phyloP scores from a whole-genome alignment of 2,329 filamentous ascomycete genomes.

The Fusarium zealandicum region DNA sequence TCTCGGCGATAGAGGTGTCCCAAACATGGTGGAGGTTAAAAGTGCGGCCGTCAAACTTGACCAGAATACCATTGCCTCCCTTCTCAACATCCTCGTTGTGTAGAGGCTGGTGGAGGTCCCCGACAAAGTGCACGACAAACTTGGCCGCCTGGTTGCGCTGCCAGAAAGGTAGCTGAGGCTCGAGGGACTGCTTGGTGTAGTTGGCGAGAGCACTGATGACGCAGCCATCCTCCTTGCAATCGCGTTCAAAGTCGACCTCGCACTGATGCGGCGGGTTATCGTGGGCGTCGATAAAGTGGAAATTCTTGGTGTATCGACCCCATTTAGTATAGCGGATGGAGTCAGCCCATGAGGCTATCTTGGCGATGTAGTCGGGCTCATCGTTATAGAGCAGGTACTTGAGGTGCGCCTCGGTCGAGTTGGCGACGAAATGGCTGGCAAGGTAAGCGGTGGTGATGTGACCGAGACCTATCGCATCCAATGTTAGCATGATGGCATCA shows the following conservation, averaged over 20 bases:
- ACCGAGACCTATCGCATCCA: conserved; percentile 59
- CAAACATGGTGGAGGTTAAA: conserved; percentile 77
- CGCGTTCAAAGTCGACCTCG: conserved; percentile 64
- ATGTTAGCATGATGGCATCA: conserved; percentile 15
- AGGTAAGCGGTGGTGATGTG: conserved; percentile 72
- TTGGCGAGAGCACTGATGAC: conserved; percentile 67
- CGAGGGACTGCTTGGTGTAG: conserved; percentile 64
- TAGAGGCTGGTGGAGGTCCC: conserved; percentile 74
- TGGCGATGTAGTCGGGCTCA: conserved; percentile 65
- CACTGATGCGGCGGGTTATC: conserved; percentile 66
- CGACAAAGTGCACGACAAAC: conserved; percentile 73
- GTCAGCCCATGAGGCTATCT: conserved; percentile 73
- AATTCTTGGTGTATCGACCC: conserved; percentile 66
- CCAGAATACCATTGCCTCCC: conserved; percentile 73
- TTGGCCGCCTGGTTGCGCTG: conserved; percentile 67
- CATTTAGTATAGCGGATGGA: conserved; percentile 69
- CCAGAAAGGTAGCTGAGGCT: conserved; percentile 53
- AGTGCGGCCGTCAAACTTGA: conserved; percentile 63
- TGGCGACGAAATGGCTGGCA: conserved; percentile 65
- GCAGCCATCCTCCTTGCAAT: conserved; percentile 69
- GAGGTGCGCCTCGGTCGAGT: conserved; percentile 63
- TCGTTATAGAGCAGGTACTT: conserved; percentile 63
- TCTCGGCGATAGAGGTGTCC: conserved; percentile 74
- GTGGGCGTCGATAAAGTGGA: conserved; percentile 75
- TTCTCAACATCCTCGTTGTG: conserved; percentile 69